Evolutionary conservation across 768 basidiomycete species (phyloP), one percentile per base, ranked within the genome.

Genomic region (Termitomyces sp.): DNA sequence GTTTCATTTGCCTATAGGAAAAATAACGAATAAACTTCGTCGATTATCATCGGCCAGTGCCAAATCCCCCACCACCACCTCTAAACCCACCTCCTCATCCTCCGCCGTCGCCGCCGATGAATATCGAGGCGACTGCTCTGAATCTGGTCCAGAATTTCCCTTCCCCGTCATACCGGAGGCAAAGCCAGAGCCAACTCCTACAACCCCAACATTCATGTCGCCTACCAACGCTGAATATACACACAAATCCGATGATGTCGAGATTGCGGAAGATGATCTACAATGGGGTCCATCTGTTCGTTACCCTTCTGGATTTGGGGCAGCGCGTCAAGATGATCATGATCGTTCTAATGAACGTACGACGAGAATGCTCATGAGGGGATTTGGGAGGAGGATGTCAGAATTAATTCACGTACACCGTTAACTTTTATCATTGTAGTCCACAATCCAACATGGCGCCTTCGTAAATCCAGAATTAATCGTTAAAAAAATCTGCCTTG

Each of bases 291-390:
- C 44, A 23, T 44, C 34, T 9, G 11, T 54, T 10, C 2, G 30
- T 4, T 8, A 43, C 84, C 10, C 49, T 5, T 27, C 16, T 11
- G 35, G 37, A 35, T 17, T 5, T 10, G 1, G 35, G 25, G 2
- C 3, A 50, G 23, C 5, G 23, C 25, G 8, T 10, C 47, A 23
- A 8, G 34, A 34, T 34, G 3, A 27, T 27, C 10, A 6, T 17
- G 3, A 37, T n/a, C 17, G 37, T 5, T 3, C 23, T 17, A 16
- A 25, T n/a, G 35, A n/a, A 3, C 16, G 25, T 3, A 39, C 25
- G 25, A 37, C 6, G 25, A 39, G 17, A 5, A 27, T 19, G 25
- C 19, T 25, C 6, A 7, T 37, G 35, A 37, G 34, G 87, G 6
- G 12, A 1, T 17, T 37, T 7, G 16, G 35, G 16, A 37, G 35